phyloP scores from a whole-genome alignment of 345 rosid species.

The Clausena lansium region DNA sequence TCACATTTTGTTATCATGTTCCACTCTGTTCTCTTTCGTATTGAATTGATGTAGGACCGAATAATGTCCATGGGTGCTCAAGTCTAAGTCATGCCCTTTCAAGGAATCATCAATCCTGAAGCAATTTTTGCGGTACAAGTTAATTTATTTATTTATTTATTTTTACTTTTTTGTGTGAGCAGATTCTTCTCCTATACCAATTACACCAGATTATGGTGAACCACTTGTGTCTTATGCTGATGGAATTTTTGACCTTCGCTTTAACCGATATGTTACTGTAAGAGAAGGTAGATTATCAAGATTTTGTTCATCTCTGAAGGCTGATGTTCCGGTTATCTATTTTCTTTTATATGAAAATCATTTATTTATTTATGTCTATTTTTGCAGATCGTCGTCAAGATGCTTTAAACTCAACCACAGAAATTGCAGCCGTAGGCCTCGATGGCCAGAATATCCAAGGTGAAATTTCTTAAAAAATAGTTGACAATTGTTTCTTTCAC shows the following conservation, averaged over 20 bases:
- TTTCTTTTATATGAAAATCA: not conserved
- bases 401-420: constrained; percentile 56
- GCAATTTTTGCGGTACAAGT: not conserved
- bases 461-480: constrained; percentile 15
- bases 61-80: not conserved
- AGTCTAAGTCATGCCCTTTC: not conserved
- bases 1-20: too few species aligned
- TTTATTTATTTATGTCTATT: not conserved
- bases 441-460: constrained; percentile 53
- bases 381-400: constrained; percentile 63
- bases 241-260: constrained; percentile 72
- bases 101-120: too few species aligned
- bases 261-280: constrained; percentile 65
- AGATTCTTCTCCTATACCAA: constrained; percentile 61
- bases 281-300: constrained; percentile 64
- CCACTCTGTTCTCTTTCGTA: too few species aligned
- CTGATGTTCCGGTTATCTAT: not conserved
- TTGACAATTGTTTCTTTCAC: not conserved
- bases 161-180: constrained; percentile 16
- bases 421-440: constrained; percentile 51
- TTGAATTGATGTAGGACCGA: too few species aligned
- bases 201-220: constrained; percentile 80
- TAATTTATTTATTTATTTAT: not conserved
- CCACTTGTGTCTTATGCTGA: constrained; percentile 74
- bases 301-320: not conserved